These are phyloP conservation scores for Avena atlantica DNA, from an alignment of 176 grass and related monocot genomes.

Conservation along the genomic window DNA sequence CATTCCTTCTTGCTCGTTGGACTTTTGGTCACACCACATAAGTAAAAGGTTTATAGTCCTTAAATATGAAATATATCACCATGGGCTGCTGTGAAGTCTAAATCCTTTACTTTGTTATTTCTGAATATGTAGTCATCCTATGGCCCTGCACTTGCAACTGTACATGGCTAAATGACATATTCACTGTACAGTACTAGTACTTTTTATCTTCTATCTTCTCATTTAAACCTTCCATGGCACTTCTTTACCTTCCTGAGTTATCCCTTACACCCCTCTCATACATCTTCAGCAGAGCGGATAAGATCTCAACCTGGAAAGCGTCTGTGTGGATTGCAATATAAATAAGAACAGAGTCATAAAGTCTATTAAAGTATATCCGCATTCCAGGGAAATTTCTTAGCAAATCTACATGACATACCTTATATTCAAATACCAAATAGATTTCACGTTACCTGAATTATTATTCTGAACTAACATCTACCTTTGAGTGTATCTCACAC, in stretches of 20 bases:
- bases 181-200: too few species aligned
- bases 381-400: conserved; percentile 18
- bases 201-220: background rate
- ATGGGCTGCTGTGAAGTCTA: background rate
- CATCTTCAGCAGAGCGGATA: background rate
- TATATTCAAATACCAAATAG: background rate
- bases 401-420: background rate
- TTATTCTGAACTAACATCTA: conserved; percentile 16
- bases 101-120: background rate
- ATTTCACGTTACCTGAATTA: background rate
- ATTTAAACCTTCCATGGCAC: background rate
- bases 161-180: background rate
- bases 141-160: background rate
- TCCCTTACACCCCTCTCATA: background rate
- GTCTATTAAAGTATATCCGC: background rate
- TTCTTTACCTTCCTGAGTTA: background rate
- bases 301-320: background rate
- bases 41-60: background rate
- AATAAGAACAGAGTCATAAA: background rate
- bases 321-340: background rate
- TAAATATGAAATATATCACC: background rate
- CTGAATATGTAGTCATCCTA: background rate
- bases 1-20: background rate
- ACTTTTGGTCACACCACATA: background rate
- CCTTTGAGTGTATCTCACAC: background rate